Evolutionary conservation across 2,329 filamentous ascomycete genomes (phyloP).

Genomic region (Monilinia laxa): DNA sequence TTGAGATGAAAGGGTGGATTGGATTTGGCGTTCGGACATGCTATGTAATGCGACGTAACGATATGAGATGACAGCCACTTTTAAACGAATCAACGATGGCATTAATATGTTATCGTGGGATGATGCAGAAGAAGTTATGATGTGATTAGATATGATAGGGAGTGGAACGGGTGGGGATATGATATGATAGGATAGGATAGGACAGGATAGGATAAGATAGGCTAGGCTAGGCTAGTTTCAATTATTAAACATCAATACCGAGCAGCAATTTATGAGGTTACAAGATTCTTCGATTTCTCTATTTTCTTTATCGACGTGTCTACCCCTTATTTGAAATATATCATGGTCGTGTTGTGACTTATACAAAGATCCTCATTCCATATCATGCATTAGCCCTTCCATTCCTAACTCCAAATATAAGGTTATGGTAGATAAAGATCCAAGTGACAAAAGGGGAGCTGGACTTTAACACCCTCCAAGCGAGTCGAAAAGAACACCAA

Average conservation of each 20-base stretch:
- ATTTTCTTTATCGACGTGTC: too few species aligned
- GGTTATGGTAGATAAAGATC: too few species aligned
- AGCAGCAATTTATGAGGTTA: too few species aligned
- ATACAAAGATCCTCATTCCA: too few species aligned
- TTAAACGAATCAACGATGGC: neutral
- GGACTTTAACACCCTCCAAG: too few species aligned
- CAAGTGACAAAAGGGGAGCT: too few species aligned
- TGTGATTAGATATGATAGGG: neutral
- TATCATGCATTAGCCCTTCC: too few species aligned
- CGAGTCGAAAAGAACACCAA: too few species aligned
- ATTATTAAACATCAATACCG: neutral
- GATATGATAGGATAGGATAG: neutral
- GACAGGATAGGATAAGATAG: neutral
- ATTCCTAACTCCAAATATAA: too few species aligned
- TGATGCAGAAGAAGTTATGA: neutral
- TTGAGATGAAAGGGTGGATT: neutral
- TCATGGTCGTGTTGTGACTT: too few species aligned
- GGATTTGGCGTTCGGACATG: constrained; percentile 5
- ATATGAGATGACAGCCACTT: neutral
- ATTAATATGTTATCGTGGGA: neutral
- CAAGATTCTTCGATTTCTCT: too few species aligned
- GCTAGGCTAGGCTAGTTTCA: neutral
- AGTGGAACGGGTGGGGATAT: neutral
- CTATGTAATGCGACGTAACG: neutral
- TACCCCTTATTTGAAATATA: too few species aligned